A percentile compares a stretch with the other conserved stretches of the same genome.
Conservation (phyloP, 108 stramenopile species). For the Cyclotella cryptica region DNA sequence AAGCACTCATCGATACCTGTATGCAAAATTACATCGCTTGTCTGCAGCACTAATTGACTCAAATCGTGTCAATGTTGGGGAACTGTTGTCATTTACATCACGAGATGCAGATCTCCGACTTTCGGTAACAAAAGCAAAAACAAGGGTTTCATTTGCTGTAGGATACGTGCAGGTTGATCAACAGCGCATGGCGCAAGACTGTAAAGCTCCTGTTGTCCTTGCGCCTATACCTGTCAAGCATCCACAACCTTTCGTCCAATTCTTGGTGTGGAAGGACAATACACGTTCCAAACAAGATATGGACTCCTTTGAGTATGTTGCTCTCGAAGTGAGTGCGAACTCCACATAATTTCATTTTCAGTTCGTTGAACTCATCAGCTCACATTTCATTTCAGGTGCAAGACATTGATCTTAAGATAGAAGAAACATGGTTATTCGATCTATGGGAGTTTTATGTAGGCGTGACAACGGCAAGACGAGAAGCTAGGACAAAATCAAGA, state of each 20-base stretch:
- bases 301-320: conserved; percentile 78
- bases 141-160: conserved; percentile 67
- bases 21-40: conserved; percentile 61
- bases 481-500: conserved; percentile 41
- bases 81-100: conserved; percentile 67
- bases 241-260: conserved; percentile 77
- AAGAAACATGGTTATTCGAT: conserved; percentile 77
- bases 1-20: conserved; percentile 65
- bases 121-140: conserved; percentile 75
- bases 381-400: conserved; percentile 44
- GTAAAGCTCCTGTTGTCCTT: conserved; percentile 77
- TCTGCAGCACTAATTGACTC: conserved; percentile 84
- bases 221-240: conserved; percentile 71
- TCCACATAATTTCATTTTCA: neutral
- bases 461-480: conserved; percentile 50
- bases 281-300: conserved; percentile 70
- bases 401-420: conserved; percentile 86
- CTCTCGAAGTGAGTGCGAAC: conserved; percentile 39
- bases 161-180: conserved; percentile 85
- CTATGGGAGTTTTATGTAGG: conserved; percentile 74
- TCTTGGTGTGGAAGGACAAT: conserved; percentile 84
- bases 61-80: conserved; percentile 51
- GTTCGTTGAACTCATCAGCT: conserved; percentile 11
- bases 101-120: conserved; percentile 73
- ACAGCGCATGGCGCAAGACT: conserved; percentile 55